Conservation (phyloP, 495 filamentous ascomycete genomes). For the Aspergillus panamensis region DNA sequence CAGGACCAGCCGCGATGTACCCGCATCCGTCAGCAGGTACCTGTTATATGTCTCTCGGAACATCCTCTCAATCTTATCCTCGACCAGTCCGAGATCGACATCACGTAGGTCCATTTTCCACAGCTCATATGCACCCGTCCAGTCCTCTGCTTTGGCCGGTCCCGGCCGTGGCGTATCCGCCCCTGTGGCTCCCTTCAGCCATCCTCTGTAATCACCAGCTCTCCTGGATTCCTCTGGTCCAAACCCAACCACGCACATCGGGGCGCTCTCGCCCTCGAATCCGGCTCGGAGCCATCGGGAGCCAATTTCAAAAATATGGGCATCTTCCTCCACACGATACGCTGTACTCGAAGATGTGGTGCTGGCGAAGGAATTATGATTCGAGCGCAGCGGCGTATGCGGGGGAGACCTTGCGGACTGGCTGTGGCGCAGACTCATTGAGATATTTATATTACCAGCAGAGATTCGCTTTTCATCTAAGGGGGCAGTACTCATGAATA, state of each 20-base stretch:
- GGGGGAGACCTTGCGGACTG: constrained; percentile 32
- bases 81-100: constrained; percentile 71
- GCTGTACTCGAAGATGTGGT: constrained; percentile 68
- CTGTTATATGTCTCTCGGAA: constrained; percentile 83
- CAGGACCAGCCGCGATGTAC: constrained; percentile 68
- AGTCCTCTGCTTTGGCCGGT: constrained; percentile 52
- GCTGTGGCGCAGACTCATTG: constrained; percentile 31
- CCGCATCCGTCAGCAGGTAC: constrained; percentile 72
- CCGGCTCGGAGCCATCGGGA: constrained; percentile 75
- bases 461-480: neutral
- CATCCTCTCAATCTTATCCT: constrained; percentile 83
- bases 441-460: constrained; percentile 2
- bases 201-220: constrained; percentile 76
- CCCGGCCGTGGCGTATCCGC: constrained; percentile 18
- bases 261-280: constrained; percentile 74
- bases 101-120: constrained; percentile 73
- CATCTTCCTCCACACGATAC: constrained; percentile 79
- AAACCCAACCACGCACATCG: constrained; percentile 68
- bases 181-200: constrained; percentile 40
- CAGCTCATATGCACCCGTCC: constrained; percentile 72
- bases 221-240: constrained; percentile 71
- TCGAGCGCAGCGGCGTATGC: constrained; percentile 39
- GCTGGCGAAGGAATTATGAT: constrained; percentile 49
- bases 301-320: constrained; percentile 78
- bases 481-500: neutral